phyloP scores from a whole-genome alignment of 495 filamentous ascomycete genomes.

The Lophium mytilinum region DNA sequence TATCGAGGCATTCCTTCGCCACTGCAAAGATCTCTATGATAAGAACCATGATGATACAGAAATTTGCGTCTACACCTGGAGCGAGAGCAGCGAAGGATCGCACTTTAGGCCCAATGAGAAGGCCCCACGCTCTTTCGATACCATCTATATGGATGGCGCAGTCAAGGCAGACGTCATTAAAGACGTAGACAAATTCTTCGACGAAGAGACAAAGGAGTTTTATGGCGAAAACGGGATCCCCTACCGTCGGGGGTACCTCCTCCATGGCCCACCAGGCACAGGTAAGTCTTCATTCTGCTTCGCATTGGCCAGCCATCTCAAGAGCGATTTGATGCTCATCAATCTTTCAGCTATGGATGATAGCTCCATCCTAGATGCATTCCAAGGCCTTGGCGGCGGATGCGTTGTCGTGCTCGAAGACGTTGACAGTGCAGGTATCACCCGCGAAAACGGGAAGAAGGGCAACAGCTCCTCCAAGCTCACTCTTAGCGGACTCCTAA shows the following conservation, averaged over 20 bases:
- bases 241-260: not conserved
- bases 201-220: too few relatives aligned
- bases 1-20: too few relatives aligned
- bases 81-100: too few relatives aligned
- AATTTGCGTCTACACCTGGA: too few relatives aligned
- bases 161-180: slow-evolving; percentile 22
- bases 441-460: slow-evolving; percentile 25
- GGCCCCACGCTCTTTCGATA: not conserved
- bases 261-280: not conserved
- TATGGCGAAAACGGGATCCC: too few relatives aligned
- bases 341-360: slow-evolving; percentile 7
- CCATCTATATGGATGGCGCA: not conserved
- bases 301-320: not conserved
- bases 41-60: too few relatives aligned
- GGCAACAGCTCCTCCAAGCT: slow-evolving; percentile 38
- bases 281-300: not conserved
- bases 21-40: too few relatives aligned
- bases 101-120: too few relatives aligned
- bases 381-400: slow-evolving; percentile 37
- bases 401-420: slow-evolving; percentile 64
- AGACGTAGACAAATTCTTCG: slow-evolving; percentile 44
- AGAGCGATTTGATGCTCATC: not conserved
- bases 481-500: slow-evolving; percentile 79
- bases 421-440: slow-evolving; percentile 52
- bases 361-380: not conserved